Evolutionary conservation across 1,139 yeast genomes (phyloP), one percentile per base, ranked within the genome.

Genomic region (Suhomyces terraborum): DNA sequence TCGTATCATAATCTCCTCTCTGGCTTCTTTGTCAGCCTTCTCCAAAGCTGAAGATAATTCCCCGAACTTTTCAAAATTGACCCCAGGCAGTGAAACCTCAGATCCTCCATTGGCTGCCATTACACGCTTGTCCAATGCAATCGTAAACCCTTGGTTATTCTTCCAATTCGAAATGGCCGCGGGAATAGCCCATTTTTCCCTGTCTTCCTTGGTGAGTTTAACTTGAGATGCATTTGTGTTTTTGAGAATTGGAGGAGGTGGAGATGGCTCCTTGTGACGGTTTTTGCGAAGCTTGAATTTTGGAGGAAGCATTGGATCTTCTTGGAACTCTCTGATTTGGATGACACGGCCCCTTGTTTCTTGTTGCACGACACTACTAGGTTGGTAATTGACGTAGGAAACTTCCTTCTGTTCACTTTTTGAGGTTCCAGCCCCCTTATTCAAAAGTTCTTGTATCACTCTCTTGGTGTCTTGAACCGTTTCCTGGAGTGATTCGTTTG

Each of bases 81-180:
- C 66, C 14, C 66, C 66, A 3, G 60, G 66, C 24, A 51, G 38
- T 35, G 49, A 61, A 4, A 43, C 50, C 12, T 43, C 45, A 6
- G 55, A 39, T 3, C 63, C 67, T 1, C 80, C 81, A 47, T 76
- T 80, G 7, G 84, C 64, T 3, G 73, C 82, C 4, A 84, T 79
- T 48, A 85, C 69, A 45, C 98, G 69, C 55, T 86, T 85, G 42
- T 89, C 96, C 33, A 93, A 63, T 0, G 87, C 82, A 36, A 91
- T 84, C 1, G 96, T 82, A 59, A 83, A 89, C 4, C 98, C 98
- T 51, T 86, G 85, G 19, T 93, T 88, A 59, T 93, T 93, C 61
- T 91, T 91, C 98, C 98, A 93, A 60, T 88, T 89, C 1, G 98
- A 91, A 1, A 93, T 79, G 1, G 95, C 89, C 0, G 96, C 84